These are phyloP conservation scores for Metarhizium robertsii DNA, from an alignment of 2,329 filamentous ascomycete species.

Conservation along the genomic window DNA sequence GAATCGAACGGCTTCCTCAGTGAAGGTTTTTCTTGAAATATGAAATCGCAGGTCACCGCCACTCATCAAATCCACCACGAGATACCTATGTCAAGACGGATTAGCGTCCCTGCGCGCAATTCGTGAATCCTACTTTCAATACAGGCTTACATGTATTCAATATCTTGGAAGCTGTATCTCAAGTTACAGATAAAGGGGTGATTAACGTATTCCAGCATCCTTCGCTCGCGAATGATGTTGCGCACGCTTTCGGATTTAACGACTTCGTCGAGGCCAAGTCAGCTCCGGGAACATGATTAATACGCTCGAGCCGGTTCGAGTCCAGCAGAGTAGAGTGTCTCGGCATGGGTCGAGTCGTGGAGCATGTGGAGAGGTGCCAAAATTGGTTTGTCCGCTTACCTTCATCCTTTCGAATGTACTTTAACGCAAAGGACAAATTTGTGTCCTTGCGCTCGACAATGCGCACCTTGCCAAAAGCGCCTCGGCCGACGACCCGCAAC, in stretches of 20 bases:
- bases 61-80: conserved; percentile 97
- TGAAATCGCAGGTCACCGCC: conserved; percentile 95
- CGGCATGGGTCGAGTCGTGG: background rate
- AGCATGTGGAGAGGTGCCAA: background rate
- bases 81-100: conserved; percentile 55
- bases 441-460: conserved; percentile 98
- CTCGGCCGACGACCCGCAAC: conserved; percentile 89
- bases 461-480: conserved; percentile 95
- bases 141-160: conserved; percentile 81
- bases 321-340: background rate
- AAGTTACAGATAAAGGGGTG: conserved; percentile 97
- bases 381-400: conserved; percentile 36
- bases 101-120: background rate
- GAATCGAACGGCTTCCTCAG: conserved; percentile 91
- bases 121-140: background rate
- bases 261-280: conserved; percentile 42
- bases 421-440: conserved; percentile 85
- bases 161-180: conserved; percentile 97
- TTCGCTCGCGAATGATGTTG: conserved; percentile 93
- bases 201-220: conserved; percentile 97
- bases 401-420: conserved; percentile 99
- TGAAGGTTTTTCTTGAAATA: conserved; percentile 96
- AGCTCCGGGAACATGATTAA: background rate
- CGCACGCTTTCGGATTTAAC: conserved; percentile 95
- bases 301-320: background rate